A percentile compares a stretch with the other conserved stretches of the same genome.
Evolutionary conservation across 2,329 filamentous ascomycete genomes (phyloP).

Genomic region (Lasiodiplodia sp.): DNA sequence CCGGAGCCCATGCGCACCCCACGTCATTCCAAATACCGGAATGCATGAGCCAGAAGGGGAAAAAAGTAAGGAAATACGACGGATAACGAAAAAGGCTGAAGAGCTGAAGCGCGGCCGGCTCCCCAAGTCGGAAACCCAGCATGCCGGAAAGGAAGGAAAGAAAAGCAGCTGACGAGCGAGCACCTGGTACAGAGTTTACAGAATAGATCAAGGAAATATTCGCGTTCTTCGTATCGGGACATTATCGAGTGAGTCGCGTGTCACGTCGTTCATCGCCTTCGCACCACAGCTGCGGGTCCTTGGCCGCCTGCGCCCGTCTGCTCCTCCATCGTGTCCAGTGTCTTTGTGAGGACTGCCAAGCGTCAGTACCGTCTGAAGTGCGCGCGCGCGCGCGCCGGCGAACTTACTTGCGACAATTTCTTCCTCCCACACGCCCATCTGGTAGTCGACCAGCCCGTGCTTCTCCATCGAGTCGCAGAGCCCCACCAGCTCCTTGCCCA

Average conservation of each 20-base stretch:
- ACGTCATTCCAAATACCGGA: constrained; percentile 23
- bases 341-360: constrained; percentile 58
- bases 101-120: constrained; percentile 13
- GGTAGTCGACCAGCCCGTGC: constrained; percentile 94
- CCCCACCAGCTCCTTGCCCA: constrained; percentile 82
- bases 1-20: constrained; percentile 25
- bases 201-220: constrained; percentile 23
- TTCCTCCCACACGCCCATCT: constrained; percentile 96
- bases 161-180: constrained; percentile 17
- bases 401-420: constrained; percentile 81
- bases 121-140: constrained; percentile 12
- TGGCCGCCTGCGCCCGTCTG: constrained; percentile 37
- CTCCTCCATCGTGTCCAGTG: constrained; percentile 61
- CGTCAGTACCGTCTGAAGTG: background rate
- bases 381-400: background rate
- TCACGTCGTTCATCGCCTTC: constrained; percentile 42
- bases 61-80: constrained; percentile 11
- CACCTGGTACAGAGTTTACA: constrained; percentile 24
- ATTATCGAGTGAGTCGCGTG: constrained; percentile 27
- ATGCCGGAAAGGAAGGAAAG: constrained; percentile 22
- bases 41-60: constrained; percentile 5
- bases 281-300: constrained; percentile 39
- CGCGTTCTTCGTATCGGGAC: constrained; percentile 29
- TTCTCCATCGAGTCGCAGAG: constrained; percentile 88
- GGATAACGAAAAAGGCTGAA: constrained; percentile 21